A percentile compares a stretch with the other conserved stretches of the same genome.
Conservation (phyloP, 2,329 filamentous ascomycete species). For the Hypoxylon sp. region DNA sequence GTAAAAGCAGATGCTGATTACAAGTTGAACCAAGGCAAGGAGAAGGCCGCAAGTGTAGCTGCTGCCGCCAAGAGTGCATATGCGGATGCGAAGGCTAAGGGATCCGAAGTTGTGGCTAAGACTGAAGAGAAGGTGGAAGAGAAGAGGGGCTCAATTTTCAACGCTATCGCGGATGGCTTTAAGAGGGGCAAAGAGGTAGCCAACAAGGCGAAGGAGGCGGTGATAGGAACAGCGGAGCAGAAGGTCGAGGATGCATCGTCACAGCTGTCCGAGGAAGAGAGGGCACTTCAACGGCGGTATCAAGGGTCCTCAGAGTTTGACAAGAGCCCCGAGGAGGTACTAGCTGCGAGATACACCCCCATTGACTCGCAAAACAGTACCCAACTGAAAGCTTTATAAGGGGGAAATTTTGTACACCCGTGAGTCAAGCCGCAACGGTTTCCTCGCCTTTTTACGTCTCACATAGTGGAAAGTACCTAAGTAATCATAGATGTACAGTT, state of each 20-base stretch:
- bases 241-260: constrained; percentile 57
- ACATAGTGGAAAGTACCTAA: background rate
- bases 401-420: background rate
- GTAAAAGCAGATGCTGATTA: constrained; percentile 49
- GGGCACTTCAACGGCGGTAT: constrained; percentile 70
- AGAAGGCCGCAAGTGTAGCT: constrained; percentile 52
- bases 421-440: constrained; percentile 9
- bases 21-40: constrained; percentile 55
- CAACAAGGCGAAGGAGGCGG: constrained; percentile 51
- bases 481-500: constrained; percentile 27
- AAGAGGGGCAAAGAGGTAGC: constrained; percentile 60
- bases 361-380: constrained; percentile 59
- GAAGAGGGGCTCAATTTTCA: constrained; percentile 57
- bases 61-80: constrained; percentile 53
- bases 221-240: constrained; percentile 55
- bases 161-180: constrained; percentile 59
- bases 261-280: constrained; percentile 64
- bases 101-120: constrained; percentile 50
- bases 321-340: constrained; percentile 53
- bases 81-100: constrained; percentile 52
- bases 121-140: constrained; percentile 54
- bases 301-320: constrained; percentile 58
- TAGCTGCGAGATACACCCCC: constrained; percentile 54
- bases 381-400: constrained; percentile 43
- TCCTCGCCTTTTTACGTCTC: background rate